A percentile compares a stretch with the other conserved stretches of the same genome.
These are phyloP conservation scores for Arthrobotrys megalospora DNA, from an alignment of 2,329 filamentous ascomycete genomes.

Conservation along the genomic window DNA sequence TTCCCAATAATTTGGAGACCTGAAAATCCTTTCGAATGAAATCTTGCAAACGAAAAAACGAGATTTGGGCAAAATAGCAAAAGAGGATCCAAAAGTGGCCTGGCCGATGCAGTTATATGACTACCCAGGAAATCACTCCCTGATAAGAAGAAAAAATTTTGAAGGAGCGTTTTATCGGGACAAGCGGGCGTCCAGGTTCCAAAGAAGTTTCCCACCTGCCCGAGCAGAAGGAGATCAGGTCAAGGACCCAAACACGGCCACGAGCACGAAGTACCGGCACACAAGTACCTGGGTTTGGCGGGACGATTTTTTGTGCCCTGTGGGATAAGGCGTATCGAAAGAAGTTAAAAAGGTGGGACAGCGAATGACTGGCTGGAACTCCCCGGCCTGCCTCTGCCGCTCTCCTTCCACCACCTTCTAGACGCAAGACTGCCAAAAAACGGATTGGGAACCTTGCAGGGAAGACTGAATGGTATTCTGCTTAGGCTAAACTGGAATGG, in stretches of 20 bases:
- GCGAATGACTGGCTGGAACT: slow-evolving; percentile 31
- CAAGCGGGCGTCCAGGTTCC: slow-evolving; percentile 43
- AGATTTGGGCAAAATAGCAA: slow-evolving; percentile 32
- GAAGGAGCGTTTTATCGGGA: slow-evolving; percentile 36
- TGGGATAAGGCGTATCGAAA: slow-evolving; percentile 24
- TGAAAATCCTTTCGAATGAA: slow-evolving; percentile 9
- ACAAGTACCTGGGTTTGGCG: slow-evolving; percentile 50
- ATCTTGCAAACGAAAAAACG: slow-evolving; percentile 18
- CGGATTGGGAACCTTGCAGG: slow-evolving; percentile 21
- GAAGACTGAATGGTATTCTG: slow-evolving; percentile 13
- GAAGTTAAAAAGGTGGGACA: slow-evolving; percentile 33
- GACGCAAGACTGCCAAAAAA: slow-evolving; percentile 15
- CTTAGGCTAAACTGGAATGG: slow-evolving; percentile 29
- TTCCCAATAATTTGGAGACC: slow-evolving; percentile 20
- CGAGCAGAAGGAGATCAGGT: slow-evolving; percentile 21
- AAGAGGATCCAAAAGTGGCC: slow-evolving; percentile 20
- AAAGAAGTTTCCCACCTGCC: slow-evolving; percentile 41
- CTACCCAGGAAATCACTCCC: slow-evolving; percentile 25
- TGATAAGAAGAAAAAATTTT: slow-evolving; percentile 49
- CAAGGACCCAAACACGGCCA: slow-evolving; percentile 24
- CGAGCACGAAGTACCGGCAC: slow-evolving; percentile 23
- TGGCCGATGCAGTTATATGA: slow-evolving; percentile 40
- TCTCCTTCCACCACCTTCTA: slow-evolving; percentile 27
- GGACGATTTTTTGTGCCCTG: slow-evolving; percentile 42
- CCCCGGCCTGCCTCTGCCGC: slow-evolving; percentile 13